These are phyloP conservation scores for Penicillium frequentans DNA, from an alignment of 2,329 filamentous ascomycete species.

Conservation along the genomic window DNA sequence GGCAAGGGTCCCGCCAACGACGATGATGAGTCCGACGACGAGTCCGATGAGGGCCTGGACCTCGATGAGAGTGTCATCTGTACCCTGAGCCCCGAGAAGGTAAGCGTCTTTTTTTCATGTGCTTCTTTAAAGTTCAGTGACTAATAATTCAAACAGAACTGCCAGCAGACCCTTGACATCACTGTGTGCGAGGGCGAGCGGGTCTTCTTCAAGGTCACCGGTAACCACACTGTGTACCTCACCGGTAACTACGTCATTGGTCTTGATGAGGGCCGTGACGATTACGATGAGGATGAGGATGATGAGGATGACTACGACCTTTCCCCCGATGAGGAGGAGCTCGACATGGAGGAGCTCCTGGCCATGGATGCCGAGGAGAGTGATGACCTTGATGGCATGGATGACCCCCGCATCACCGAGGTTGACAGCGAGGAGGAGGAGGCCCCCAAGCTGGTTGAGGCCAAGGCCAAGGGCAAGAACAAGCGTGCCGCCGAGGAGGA, in stretches of 20 bases:
- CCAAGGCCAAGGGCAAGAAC: slow-evolving; percentile 71
- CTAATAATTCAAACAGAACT: slow-evolving; percentile 61
- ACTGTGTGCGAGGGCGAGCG: slow-evolving; percentile 84
- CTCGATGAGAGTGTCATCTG: slow-evolving; percentile 91
- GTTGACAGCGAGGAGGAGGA: slow-evolving; percentile 79
- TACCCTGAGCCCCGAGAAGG: slow-evolving; percentile 90
- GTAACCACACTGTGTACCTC: slow-evolving; percentile 86
- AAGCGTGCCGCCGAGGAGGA: slow-evolving; percentile 83
- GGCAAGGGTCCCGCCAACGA: slow-evolving; percentile 73
- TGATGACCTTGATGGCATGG: slow-evolving; percentile 75
- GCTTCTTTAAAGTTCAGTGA: neutral
- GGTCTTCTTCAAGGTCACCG: slow-evolving; percentile 88
- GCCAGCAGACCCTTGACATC: slow-evolving; percentile 93
- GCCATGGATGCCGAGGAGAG: slow-evolving; percentile 59
- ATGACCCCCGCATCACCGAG: slow-evolving; percentile 80
- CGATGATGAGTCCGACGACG: slow-evolving; percentile 58
- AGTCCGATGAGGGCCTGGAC: slow-evolving; percentile 59
- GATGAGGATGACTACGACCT: slow-evolving; percentile 75
- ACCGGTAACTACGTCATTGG: slow-evolving; percentile 93
- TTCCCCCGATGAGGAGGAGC: slow-evolving; percentile 75
- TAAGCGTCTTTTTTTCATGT: slow-evolving; percentile 47
- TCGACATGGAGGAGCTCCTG: slow-evolving; percentile 58
- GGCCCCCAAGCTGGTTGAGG: slow-evolving; percentile 52
- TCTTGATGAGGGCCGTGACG: slow-evolving; percentile 53
- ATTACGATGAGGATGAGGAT: slow-evolving; percentile 56